Conservation (phyloP, 768 basidiomycete species). For the Pleurotus ostreatus region DNA sequence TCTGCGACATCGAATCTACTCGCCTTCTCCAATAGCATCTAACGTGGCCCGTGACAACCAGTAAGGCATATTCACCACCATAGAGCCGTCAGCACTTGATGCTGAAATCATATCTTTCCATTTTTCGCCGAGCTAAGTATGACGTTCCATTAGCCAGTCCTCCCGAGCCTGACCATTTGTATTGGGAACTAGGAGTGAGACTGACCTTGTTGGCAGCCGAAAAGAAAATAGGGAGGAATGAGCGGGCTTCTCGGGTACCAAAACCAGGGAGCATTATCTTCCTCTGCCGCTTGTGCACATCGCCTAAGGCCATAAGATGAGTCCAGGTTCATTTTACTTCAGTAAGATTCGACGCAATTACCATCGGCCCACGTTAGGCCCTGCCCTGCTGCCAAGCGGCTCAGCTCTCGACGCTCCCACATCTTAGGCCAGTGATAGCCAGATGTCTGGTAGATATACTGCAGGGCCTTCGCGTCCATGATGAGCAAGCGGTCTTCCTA, state of each 20-base stretch:
- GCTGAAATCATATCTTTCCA: slow-evolving; percentile 21
- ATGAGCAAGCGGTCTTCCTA: slow-evolving; percentile 29
- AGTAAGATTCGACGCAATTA: not conserved
- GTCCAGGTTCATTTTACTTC: not conserved
- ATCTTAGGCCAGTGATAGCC: slow-evolving; percentile 27
- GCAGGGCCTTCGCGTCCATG: slow-evolving; percentile 31
- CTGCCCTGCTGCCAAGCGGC: slow-evolving; percentile 14
- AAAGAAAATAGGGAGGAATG: slow-evolving; percentile 25
- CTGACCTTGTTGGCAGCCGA: slow-evolving; percentile 14
- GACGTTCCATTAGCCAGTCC: not conserved
- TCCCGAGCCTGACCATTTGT: not conserved
- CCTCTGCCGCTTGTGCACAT: slow-evolving; percentile 3
- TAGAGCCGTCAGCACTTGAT: slow-evolving; percentile 14
- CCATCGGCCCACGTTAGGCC: slow-evolving; percentile 2
- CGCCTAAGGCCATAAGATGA: not conserved
- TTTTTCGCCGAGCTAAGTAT: slow-evolving; percentile 17
- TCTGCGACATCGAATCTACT: not conserved
- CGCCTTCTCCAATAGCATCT: slow-evolving; percentile 34
- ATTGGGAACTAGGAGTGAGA: slow-evolving; percentile 7
- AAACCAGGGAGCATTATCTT: slow-evolving; percentile 2
- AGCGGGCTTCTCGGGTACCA: slow-evolving; percentile 20
- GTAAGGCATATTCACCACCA: slow-evolving; percentile 16
- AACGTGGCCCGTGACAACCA: slow-evolving; percentile 28
- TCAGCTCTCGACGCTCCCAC: slow-evolving; percentile 16
- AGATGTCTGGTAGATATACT: slow-evolving; percentile 26